Evolutionary conservation across 2,329 filamentous ascomycete genomes (phyloP), one percentile per base, ranked within the genome.

Genomic region (Hypoxylon sp.): DNA sequence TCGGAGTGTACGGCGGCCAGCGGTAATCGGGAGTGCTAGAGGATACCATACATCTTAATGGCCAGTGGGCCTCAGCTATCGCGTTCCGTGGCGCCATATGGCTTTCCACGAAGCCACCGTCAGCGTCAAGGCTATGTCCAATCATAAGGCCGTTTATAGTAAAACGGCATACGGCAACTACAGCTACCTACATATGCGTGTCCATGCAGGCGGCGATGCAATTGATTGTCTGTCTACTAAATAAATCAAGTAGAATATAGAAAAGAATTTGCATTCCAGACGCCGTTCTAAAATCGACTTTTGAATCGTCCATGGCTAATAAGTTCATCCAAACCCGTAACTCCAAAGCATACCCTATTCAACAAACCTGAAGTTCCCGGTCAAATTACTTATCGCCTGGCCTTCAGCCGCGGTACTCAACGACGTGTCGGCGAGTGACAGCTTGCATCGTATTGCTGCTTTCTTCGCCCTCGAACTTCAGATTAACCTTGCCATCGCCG

Each of bases 391-490:
- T 39, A 37, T 31, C 29, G n/a, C 29, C 19, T 22, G 3, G 8
- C 29, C 26, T 24, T 73, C 51, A 77, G 14, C 81, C 82, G 47
- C 89, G 83, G 73, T 92, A 92, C 75, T 95, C 92, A 55, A 95
- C 86, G 8, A 95, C 92, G 77, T 92, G 92, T 54, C 92, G 86
- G 66, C 91, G 84, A 73, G 92, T 91, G 24, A 95, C 92, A 71
- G 92, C 88, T 80, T 93, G 92, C 77, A 92, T 87, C 70, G 90
- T 93, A 73, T 89, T 90, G 69, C 84, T 87, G 74, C 91, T 91
- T 76, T 93, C 91, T 74, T 94, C 92, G 13, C 92, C 92, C 77
- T 95, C 93, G 74, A 95, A 95, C 70, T 92, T 90, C 71, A 95
- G 82, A 63, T 87, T 87, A 46, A 91, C 88, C 67, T 85, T 86